phyloP scores from a whole-genome alignment of 2,329 filamentous ascomycete genomes.

The Didymella keratinophila region DNA sequence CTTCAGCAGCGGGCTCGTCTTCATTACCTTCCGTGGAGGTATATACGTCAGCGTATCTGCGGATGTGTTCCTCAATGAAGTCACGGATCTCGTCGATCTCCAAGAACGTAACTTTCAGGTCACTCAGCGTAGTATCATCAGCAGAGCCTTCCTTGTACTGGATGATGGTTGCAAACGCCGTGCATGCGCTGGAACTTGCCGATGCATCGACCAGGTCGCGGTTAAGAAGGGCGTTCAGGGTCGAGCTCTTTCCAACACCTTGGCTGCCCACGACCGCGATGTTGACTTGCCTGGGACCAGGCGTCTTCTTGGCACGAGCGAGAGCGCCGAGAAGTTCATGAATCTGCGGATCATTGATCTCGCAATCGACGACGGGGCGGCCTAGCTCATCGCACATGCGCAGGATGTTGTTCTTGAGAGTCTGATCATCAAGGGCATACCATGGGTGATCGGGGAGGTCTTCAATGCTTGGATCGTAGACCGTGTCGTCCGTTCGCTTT shows the following conservation, averaged over 20 bases:
- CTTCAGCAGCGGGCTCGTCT: not conserved
- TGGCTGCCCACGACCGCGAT: constrained; percentile 26
- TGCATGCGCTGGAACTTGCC: constrained; percentile 17
- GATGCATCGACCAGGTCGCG: constrained; percentile 16
- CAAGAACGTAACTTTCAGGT: constrained; percentile 17
- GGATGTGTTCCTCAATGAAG: constrained; percentile 21
- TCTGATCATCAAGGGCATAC: constrained; percentile 9
- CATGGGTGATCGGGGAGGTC: not conserved
- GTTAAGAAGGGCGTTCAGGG: constrained; percentile 22
- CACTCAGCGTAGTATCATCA: constrained; percentile 16
- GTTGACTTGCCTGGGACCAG: not conserved
- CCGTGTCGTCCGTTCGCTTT: too few relatives aligned
- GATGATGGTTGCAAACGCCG: constrained; percentile 17
- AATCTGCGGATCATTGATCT: not conserved
- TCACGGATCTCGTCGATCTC: constrained; percentile 4
- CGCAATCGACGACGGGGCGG: not conserved
- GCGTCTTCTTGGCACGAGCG: constrained; percentile 1
- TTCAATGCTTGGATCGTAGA: not conserved
- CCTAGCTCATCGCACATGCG: constrained; percentile 17
- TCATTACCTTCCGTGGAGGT: not conserved
- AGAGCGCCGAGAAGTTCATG: constrained; percentile 1
- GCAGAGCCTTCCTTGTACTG: constrained; percentile 16
- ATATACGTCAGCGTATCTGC: constrained; percentile 5
- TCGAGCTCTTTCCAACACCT: constrained; percentile 23
- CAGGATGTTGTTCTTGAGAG: too few relatives aligned